Conservation (phyloP, 768 basidiomycete species). For the Piloderma croceum region DNA sequence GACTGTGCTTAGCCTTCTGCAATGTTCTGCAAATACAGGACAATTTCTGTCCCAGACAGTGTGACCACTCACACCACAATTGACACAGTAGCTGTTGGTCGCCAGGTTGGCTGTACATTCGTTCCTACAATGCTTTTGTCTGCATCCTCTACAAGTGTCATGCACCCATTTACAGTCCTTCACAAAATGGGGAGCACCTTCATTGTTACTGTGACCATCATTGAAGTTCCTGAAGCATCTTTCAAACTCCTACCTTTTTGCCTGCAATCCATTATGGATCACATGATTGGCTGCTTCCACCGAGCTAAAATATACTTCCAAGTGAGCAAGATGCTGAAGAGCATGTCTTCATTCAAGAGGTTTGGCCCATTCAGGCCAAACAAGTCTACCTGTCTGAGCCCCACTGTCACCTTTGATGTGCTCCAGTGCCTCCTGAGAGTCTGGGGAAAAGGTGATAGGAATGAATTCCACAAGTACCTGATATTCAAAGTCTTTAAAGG, state of each 20-base stretch:
- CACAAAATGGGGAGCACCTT: slow-evolving; percentile 13
- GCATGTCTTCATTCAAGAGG: slow-evolving; percentile 6
- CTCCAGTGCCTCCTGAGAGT: not conserved
- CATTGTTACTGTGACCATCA: slow-evolving; percentile 14
- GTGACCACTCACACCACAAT: not conserved
- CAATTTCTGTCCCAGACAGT: slow-evolving; percentile 7
- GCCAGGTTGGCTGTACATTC: not conserved
- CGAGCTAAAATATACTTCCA: slow-evolving; percentile 16
- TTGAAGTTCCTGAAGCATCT: slow-evolving; percentile 16
- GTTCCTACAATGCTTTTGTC: not conserved
- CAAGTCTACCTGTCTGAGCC: slow-evolving; percentile 5
- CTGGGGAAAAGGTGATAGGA: slow-evolving; percentile 12
- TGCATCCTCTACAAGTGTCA: slow-evolving; percentile 15
- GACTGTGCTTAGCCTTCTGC: not conserved
- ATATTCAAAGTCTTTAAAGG: slow-evolving; percentile 2
- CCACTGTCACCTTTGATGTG: slow-evolving; percentile 12
- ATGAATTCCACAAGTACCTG: slow-evolving; percentile 18
- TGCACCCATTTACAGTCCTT: slow-evolving; percentile 6
- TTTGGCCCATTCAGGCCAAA: slow-evolving; percentile 23
- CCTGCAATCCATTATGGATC: slow-evolving; percentile 18
- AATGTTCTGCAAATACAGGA: slow-evolving; percentile 5
- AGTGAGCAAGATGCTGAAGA: slow-evolving; percentile 19
- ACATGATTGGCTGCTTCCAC: slow-evolving; percentile 18
- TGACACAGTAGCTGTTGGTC: not conserved
- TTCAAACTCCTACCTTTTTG: slow-evolving; percentile 8